Percentiles rank a stretch among this genome's conserved stretches.
These are phyloP conservation scores for Hyaloscypha finlandica DNA, from an alignment of 495 filamentous ascomycete genomes.

Conservation along the genomic window DNA sequence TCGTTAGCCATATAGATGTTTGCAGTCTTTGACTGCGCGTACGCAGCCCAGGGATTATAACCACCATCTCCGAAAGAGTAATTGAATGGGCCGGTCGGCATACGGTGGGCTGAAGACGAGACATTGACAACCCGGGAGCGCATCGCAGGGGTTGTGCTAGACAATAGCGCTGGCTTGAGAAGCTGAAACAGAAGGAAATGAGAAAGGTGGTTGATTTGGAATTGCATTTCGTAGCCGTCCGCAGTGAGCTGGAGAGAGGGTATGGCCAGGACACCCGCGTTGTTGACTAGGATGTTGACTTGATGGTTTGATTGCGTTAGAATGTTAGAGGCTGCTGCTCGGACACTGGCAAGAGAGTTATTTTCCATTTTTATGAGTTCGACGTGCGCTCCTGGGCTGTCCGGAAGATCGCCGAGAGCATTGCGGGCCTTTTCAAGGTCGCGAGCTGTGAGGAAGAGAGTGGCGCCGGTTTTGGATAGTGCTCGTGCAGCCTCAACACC, in stretches of 20 bases:
- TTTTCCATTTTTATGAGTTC: conserved; percentile 8
- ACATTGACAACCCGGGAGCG: conserved; percentile 31
- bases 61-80: conserved; percentile 35
- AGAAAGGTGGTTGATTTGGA: conserved; percentile 52
- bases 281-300: conserved; percentile 18
- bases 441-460: too few species aligned
- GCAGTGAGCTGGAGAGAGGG: conserved; percentile 16
- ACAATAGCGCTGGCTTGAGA: conserved; percentile 43
- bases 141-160: conserved; percentile 20
- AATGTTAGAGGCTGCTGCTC: neutral
- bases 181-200: conserved; percentile 50
- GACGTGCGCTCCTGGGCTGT: neutral
- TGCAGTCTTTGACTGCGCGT: conserved; percentile 60
- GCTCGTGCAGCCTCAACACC: too few species aligned
- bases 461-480: too few species aligned
- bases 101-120: conserved; percentile 34
- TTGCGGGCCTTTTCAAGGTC: neutral
- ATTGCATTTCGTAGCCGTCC: conserved; percentile 48
- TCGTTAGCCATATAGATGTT: conserved; percentile 50
- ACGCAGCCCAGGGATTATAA: conserved; percentile 39
- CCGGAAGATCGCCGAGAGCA: neutral
- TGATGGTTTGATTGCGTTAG: neutral
- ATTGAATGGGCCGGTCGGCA: conserved; percentile 20
- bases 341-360: neutral
- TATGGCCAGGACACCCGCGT: conserved; percentile 28